Conservation (phyloP, 2,329 filamentous ascomycete genomes). For the Proliferodiscus dingleyae region DNA sequence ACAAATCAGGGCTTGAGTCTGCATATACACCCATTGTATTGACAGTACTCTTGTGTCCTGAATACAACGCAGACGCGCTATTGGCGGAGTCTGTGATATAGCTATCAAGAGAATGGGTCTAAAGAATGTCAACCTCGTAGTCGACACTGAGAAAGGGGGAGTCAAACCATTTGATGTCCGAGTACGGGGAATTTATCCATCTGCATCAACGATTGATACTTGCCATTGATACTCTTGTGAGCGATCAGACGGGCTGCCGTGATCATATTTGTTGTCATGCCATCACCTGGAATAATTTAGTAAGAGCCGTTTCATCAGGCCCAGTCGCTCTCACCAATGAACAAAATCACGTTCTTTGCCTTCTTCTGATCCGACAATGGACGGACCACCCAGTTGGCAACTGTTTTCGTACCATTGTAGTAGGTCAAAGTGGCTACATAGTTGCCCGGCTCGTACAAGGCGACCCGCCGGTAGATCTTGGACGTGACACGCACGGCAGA, state of each 20-base stretch:
- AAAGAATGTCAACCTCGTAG: constrained; percentile 1
- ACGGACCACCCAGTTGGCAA: constrained; percentile 72
- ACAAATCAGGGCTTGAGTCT: constrained; percentile 66
- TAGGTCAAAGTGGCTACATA: constrained; percentile 74
- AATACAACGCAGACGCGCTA: constrained; percentile 75
- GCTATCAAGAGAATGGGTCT: constrained; percentile 75
- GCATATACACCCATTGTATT: constrained; percentile 76
- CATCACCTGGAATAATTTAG: constrained; percentile 42
- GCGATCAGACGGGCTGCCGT: constrained; percentile 75
- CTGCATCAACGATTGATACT: constrained; percentile 70
- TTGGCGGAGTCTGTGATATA: constrained; percentile 88
- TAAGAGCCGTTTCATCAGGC: constrained; percentile 19
- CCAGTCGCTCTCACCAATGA: constrained; percentile 54
- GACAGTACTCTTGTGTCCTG: constrained; percentile 77
- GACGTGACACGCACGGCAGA: constrained; percentile 75
- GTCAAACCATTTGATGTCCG: constrained; percentile 69
- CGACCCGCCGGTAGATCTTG: constrained; percentile 72
- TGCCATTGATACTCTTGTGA: constrained; percentile 79
- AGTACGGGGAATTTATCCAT: constrained; percentile 82
- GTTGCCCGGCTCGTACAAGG: constrained; percentile 71
- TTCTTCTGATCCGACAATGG: constrained; percentile 64
- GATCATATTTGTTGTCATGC: constrained; percentile 73
- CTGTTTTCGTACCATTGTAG: constrained; percentile 66
- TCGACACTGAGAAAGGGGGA: not conserved
- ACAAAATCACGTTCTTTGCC: constrained; percentile 81